Base-by-base conservation (phyloP, 768 basidiomycete species). In the Daedaleopsis sinensis region DNA sequence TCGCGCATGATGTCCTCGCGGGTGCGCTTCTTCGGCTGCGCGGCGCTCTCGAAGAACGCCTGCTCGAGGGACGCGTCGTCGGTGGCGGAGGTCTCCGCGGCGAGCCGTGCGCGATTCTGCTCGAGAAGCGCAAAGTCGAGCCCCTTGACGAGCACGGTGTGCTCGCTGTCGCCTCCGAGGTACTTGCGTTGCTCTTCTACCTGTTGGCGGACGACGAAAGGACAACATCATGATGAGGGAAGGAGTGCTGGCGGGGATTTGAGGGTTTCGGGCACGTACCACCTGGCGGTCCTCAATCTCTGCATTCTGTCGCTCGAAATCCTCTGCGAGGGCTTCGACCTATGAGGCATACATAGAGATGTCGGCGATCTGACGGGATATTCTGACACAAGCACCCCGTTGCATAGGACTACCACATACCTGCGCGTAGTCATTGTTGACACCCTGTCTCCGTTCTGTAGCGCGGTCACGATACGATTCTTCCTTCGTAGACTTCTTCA, bases 111-210 rank as follows among this genome's bases (percentile, higher is more conserved):
- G 74, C 88, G 94, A 64, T 90, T 87, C 66, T 93, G 91, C 68
- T 93, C 90, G 16, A 97, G 79, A 8, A 97, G 82, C 0, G 93
- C 89, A 65, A 89, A 82, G 70, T 98, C 96, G 49, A 98, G 86
- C 27, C 93, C 93, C 70, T 94, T 96, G 44, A 95, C 92, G 12
- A 95, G 84, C 58, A 95, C 83, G 12, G 92, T 87, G 71, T 96
- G 94, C 59, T 90, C 82, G 44, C 87, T 85, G 71, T 96, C 93
- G 39, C 93, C 92, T 18, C 93, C 93, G 6, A 94, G 83, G 71
- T 91, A 92, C 58, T 79, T 80, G 38, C 94, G 80, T 69, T 93
- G 84, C 56, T 85, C 81, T 57, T 92, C 91, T 18, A 93, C 78
- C 89, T 92, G 64, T 21, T 53, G 36, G 47, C 19, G 44, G 52